phyloP scores from a whole-genome alignment of 169 alveolate species.

The Plasmodium billcollinsi region DNA sequence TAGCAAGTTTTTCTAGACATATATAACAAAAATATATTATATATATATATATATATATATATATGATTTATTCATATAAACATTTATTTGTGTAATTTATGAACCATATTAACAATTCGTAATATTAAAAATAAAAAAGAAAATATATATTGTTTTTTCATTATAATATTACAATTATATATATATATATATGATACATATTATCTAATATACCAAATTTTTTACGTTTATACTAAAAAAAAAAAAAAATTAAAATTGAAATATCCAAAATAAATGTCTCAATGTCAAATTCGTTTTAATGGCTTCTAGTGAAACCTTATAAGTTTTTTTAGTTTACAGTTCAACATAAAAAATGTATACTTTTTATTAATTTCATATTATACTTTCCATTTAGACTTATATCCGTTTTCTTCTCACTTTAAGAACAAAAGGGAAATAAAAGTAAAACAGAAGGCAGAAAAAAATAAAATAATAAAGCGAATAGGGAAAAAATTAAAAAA shows the following conservation, averaged over 20 bases:
- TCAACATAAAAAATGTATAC: conserved; percentile 13
- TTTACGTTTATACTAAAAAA: not conserved
- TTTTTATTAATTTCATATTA: conserved; percentile 4
- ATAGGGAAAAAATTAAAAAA: conserved; percentile 14
- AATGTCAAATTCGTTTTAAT: conserved; percentile 23
- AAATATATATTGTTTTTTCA: too few relatives aligned
- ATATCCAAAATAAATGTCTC: not conserved
- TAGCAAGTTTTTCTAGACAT: too few relatives aligned
- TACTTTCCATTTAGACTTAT: not conserved
- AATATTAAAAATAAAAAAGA: too few relatives aligned
- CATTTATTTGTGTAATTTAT: too few relatives aligned
- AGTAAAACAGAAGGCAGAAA: conserved; percentile 8
- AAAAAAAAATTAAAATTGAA: not conserved
- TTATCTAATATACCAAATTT: too few relatives aligned
- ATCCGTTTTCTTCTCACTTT: conserved; percentile 20
- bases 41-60: too few relatives aligned
- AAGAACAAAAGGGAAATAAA: conserved; percentile 15
- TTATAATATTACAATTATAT: too few relatives aligned
- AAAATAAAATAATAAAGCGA: conserved; percentile 17
- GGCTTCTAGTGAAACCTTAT: conserved; percentile 78
- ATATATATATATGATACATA: too few relatives aligned
- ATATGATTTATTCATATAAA: too few relatives aligned
- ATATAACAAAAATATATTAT: too few relatives aligned
- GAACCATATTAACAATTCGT: too few relatives aligned
- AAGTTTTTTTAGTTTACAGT: conserved; percentile 45